A percentile compares a stretch with the other conserved stretches of the same genome.
Conservation (phyloP, 805 yeast species). For the Lipomyces orientalis region DNA sequence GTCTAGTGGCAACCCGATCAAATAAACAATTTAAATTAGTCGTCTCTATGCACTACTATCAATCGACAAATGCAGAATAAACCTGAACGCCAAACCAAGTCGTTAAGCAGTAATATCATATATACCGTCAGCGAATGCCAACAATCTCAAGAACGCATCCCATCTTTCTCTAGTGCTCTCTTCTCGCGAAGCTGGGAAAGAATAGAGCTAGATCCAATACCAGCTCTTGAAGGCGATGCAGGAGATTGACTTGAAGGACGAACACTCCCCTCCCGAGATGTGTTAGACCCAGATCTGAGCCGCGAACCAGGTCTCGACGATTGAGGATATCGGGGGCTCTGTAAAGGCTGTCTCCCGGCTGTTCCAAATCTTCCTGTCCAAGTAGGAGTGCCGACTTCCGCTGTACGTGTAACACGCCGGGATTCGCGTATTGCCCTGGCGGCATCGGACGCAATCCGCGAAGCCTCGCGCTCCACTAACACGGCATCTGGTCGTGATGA, state of each 20-base stretch:
- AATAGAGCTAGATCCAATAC: slow-evolving; percentile 53
- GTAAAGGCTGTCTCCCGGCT: slow-evolving; percentile 29
- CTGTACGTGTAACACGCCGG: slow-evolving; percentile 54
- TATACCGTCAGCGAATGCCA: not conserved
- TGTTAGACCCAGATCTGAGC: not conserved
- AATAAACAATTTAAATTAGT: too few species aligned
- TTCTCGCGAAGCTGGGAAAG: slow-evolving; percentile 55
- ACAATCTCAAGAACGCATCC: not conserved
- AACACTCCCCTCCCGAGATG: not conserved
- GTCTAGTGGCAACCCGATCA: too few species aligned
- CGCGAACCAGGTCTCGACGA: not conserved
- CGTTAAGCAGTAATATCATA: not conserved
- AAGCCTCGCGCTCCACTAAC: slow-evolving; percentile 68
- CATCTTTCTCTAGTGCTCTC: slow-evolving; percentile 46
- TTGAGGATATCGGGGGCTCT: slow-evolving; percentile 13
- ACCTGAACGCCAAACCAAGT: not conserved
- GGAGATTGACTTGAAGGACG: slow-evolving; percentile 5
- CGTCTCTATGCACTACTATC: not conserved
- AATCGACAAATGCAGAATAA: not conserved
- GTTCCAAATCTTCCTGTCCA: slow-evolving; percentile 94
- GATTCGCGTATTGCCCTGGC: slow-evolving; percentile 64
- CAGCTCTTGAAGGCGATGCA: slow-evolving; percentile 39
- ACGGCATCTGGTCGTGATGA: slow-evolving; percentile 58
- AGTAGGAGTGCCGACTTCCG: slow-evolving; percentile 80
- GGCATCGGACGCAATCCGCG: slow-evolving; percentile 65